These are phyloP conservation scores for Tulasnella sp. DNA, from an alignment of 768 basidiomycete genomes.

Conservation along the genomic window DNA sequence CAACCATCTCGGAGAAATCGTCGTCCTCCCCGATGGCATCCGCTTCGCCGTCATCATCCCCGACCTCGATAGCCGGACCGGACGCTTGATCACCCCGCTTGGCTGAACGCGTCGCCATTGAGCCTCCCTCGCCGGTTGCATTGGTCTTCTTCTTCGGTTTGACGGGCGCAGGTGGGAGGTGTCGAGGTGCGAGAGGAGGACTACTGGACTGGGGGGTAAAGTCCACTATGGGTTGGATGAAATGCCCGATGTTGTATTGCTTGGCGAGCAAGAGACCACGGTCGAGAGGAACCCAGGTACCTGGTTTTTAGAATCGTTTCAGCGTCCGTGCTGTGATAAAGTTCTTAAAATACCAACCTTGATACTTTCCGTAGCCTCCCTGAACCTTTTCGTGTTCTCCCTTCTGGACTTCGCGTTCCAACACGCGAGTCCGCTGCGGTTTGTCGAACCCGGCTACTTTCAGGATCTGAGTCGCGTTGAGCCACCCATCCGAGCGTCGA, in stretches of 20 bases:
- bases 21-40: constrained; percentile 30
- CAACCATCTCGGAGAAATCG: constrained; percentile 18
- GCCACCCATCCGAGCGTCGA: constrained; percentile 92
- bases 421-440: constrained; percentile 93
- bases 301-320: constrained; percentile 49
- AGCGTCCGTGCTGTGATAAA: neutral
- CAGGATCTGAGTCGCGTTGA: constrained; percentile 98
- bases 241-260: constrained; percentile 88
- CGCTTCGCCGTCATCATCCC: constrained; percentile 27
- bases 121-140: constrained; percentile 31
- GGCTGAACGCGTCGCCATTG: constrained; percentile 30
- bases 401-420: constrained; percentile 98
- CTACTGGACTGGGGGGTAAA: constrained; percentile 83
- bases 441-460: constrained; percentile 99
- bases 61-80: constrained; percentile 1
- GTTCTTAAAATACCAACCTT: constrained; percentile 62
- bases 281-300: constrained; percentile 98
- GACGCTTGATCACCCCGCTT: constrained; percentile 32
- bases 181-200: constrained; percentile 95
- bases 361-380: constrained; percentile 99
- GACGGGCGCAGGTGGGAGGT: constrained; percentile 73
- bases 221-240: constrained; percentile 91
- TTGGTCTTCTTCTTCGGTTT: constrained; percentile 43
- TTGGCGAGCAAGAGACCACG: constrained; percentile 82
- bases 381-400: constrained; percentile 99